Evolutionary conservation across 345 rosid species (phyloP).

Genomic region (Streptanthus diversifolius): DNA sequence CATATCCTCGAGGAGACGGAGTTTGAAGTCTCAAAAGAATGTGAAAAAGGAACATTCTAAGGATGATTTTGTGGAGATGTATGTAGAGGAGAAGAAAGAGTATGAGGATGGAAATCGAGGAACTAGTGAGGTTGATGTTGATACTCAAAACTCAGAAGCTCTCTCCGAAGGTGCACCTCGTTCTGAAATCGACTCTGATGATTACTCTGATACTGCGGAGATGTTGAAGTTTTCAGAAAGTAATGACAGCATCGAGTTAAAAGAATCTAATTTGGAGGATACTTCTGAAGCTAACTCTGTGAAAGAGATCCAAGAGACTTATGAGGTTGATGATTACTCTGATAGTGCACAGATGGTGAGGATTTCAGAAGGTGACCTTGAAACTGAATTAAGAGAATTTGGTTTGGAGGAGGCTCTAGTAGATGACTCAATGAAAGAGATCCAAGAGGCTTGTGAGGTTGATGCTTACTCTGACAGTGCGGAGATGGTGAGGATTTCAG

Average conservation of each 20-base stretch:
- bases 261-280: neutral
- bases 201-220: conserved; percentile 9
- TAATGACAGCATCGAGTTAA: neutral
- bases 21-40: conserved; percentile 58
- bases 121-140: conserved; percentile 17
- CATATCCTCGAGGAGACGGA: conserved; percentile 57
- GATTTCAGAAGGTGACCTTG: conserved; percentile 6
- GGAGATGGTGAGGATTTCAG: conserved; percentile 9
- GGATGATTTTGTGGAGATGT: conserved; percentile 43
- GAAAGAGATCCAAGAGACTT: conserved; percentile 6
- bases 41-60: conserved; percentile 38
- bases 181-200: conserved; percentile 39
- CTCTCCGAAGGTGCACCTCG: conserved; percentile 39
- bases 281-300: neutral
- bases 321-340: conserved; percentile 18
- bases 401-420: neutral
- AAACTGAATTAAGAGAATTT: neutral
- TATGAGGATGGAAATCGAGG: conserved; percentile 11
- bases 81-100: conserved; percentile 36
- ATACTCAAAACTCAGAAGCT: conserved; percentile 35
- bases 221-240: conserved; percentile 5
- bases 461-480: conserved; percentile 12
- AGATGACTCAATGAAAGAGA: neutral
- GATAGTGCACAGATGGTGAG: conserved; percentile 9
- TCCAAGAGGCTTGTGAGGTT: conserved; percentile 12